Conservation (phyloP, 768 basidiomycete species). For the Rhodotorula sphaerocarpa region DNA sequence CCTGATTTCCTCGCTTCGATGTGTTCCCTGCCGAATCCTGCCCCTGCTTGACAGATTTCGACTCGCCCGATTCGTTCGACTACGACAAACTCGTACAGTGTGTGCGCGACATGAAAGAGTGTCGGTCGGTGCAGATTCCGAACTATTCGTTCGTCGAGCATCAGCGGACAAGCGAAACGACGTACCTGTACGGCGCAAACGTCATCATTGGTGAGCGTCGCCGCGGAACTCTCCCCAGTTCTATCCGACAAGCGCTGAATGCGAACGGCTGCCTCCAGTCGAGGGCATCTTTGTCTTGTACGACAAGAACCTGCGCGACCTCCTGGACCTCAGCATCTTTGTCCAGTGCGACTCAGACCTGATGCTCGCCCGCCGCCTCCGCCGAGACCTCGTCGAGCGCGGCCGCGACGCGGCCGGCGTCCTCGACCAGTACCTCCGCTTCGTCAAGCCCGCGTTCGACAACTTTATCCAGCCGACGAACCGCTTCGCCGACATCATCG, state of each 20-base stretch:
- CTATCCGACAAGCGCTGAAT: conserved; percentile 35
- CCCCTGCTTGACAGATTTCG: conserved; percentile 69
- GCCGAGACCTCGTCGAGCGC: conserved; percentile 78
- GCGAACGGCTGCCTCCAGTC: conserved; percentile 45
- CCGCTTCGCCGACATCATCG: conserved; percentile 81
- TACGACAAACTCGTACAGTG: conserved; percentile 84
- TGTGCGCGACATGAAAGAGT: conserved; percentile 71
- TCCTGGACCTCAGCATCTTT: conserved; percentile 92
- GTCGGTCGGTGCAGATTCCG: conserved; percentile 73
- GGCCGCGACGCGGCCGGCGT: conserved; percentile 77
- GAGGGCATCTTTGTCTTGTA: conserved; percentile 89
- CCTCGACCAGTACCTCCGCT: conserved; percentile 61
- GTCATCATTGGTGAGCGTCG: conserved; percentile 6
- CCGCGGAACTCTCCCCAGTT: background rate
- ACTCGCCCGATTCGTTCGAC: conserved; percentile 88
- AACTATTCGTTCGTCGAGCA: conserved; percentile 90
- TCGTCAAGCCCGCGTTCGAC: conserved; percentile 82
- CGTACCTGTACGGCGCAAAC: conserved; percentile 29
- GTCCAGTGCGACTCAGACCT: conserved; percentile 84
- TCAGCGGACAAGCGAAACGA: conserved; percentile 62
- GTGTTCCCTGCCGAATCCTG: no score
- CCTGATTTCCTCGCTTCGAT: background rate
- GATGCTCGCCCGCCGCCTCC: conserved; percentile 89
- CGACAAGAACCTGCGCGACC: conserved; percentile 62
- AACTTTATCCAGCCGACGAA: conserved; percentile 85